Evolutionary conservation across 441 rosid genomes (phyloP).

Genomic region (Mallotus repandus): DNA sequence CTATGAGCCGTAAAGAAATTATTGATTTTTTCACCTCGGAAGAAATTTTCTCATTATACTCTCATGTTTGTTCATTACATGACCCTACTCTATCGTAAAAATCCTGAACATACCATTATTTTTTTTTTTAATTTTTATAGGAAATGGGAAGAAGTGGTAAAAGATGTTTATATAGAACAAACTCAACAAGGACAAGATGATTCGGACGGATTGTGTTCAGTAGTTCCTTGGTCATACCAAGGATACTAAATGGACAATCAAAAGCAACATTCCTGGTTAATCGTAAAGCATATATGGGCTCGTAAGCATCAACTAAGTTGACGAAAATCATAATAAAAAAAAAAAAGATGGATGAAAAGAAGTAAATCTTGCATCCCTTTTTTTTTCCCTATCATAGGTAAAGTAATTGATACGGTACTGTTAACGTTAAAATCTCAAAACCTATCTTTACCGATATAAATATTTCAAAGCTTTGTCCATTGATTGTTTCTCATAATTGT

Average conservation of each 20-base stretch:
- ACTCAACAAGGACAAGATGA: slow-evolving; percentile 24
- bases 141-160: slow-evolving; percentile 2
- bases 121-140: not conserved
- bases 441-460: too few relatives aligned
- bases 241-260: slow-evolving; percentile 30
- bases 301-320: slow-evolving; percentile 1
- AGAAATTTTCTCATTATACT: too few relatives aligned
- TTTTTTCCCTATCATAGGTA: too few relatives aligned
- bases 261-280: slow-evolving; percentile 36
- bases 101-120: not conserved
- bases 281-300: slow-evolving; percentile 35
- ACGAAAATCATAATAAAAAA: too few relatives aligned
- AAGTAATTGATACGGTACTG: too few relatives aligned
- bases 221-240: slow-evolving; percentile 20
- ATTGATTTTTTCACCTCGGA: too few relatives aligned
- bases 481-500: too few relatives aligned
- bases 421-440: too few relatives aligned
- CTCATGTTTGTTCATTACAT: slow-evolving; percentile 20
- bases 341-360: too few relatives aligned
- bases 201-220: slow-evolving; percentile 34
- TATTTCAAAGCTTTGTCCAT: too few relatives aligned
- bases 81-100: not conserved
- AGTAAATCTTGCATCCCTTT: too few relatives aligned
- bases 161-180: slow-evolving; percentile 25
- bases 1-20: slow-evolving; percentile 20